phyloP scores from a whole-genome alignment of 2,329 filamentous ascomycete species.

The Raffaelea deltoideospora region DNA sequence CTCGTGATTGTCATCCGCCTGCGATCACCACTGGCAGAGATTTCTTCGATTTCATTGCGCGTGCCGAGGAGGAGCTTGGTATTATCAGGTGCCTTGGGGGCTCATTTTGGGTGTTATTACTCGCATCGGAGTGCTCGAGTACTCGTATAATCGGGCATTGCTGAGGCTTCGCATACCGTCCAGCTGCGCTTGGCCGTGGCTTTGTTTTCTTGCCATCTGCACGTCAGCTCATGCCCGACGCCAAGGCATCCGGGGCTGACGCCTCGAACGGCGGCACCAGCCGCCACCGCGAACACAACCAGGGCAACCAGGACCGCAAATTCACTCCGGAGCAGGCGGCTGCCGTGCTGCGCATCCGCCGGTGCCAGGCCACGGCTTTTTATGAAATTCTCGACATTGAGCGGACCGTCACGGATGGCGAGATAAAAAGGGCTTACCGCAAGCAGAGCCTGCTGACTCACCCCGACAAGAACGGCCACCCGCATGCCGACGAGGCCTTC shows the following conservation, averaged over 20 bases:
- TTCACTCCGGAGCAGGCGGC: slow-evolving; percentile 85
- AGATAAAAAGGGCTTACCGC: slow-evolving; percentile 96
- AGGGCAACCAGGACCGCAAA: slow-evolving; percentile 59
- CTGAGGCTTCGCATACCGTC: no score
- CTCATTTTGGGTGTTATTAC: no score
- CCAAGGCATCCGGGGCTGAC: slow-evolving; percentile 39
- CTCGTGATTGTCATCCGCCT: no score
- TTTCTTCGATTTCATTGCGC: no score
- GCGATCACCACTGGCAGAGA: no score
- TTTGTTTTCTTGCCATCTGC: no score
- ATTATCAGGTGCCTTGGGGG: no score
- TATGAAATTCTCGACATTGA: slow-evolving; percentile 79
- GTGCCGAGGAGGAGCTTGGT: no score
- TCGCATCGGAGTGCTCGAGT: no score
- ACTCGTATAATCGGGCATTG: no score
- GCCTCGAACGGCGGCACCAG: slow-evolving; percentile 20
- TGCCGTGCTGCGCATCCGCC: slow-evolving; percentile 76
- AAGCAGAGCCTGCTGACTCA: slow-evolving; percentile 90
- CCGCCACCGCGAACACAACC: slow-evolving; percentile 51
- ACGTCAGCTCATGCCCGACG: slow-evolving; percentile 30
- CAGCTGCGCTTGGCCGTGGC: no score
- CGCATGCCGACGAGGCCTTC: slow-evolving; percentile 92
- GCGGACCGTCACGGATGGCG: slow-evolving; percentile 54
- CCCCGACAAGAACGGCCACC: slow-evolving; percentile 96
- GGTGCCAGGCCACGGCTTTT: slow-evolving; percentile 73